A percentile compares a stretch with the other conserved stretches of the same genome.
These are phyloP conservation scores for Entomortierella parvispora DNA, from an alignment of 192 early-diverging fungal species.

Conservation along the genomic window DNA sequence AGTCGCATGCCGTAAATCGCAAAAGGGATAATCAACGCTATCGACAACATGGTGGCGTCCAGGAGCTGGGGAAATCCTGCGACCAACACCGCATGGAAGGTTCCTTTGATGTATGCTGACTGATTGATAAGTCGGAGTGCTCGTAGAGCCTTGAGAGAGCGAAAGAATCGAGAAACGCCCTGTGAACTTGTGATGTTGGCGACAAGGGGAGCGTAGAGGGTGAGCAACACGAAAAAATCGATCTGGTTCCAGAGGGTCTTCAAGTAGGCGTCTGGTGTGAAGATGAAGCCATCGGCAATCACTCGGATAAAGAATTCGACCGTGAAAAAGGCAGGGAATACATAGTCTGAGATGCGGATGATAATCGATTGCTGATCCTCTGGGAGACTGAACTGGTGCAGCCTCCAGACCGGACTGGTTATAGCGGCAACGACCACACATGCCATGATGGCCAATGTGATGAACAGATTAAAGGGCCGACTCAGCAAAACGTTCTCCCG, in stretches of 20 bases:
- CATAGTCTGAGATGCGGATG: slow-evolving; percentile 52
- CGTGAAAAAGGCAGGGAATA: slow-evolving; percentile 63
- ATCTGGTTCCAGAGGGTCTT: slow-evolving; percentile 66
- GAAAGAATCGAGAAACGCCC: slow-evolving; percentile 58
- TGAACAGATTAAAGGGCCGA: slow-evolving; percentile 54
- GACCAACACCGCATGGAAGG: slow-evolving; percentile 65
- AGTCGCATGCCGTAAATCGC: slow-evolving; percentile 65
- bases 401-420: slow-evolving; percentile 59
- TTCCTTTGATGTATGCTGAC: slow-evolving; percentile 60
- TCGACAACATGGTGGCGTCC: slow-evolving; percentile 58
- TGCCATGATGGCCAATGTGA: slow-evolving; percentile 58
- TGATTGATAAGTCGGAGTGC: slow-evolving; percentile 68
- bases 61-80: slow-evolving; percentile 66
- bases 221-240: slow-evolving; percentile 67
- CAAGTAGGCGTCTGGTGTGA: slow-evolving; percentile 71
- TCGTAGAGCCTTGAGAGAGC: slow-evolving; percentile 66
- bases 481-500: slow-evolving; percentile 52
- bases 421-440: slow-evolving; percentile 59
- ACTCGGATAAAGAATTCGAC: slow-evolving; percentile 64
- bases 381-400: slow-evolving; percentile 39
- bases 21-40: slow-evolving; percentile 66
- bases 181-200: slow-evolving; percentile 47
- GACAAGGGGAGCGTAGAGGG: slow-evolving; percentile 61
- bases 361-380: slow-evolving; percentile 3
- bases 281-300: slow-evolving; percentile 67